phyloP scores from a whole-genome alignment of 768 basidiomycete species.

The Tricholomella constricta region DNA sequence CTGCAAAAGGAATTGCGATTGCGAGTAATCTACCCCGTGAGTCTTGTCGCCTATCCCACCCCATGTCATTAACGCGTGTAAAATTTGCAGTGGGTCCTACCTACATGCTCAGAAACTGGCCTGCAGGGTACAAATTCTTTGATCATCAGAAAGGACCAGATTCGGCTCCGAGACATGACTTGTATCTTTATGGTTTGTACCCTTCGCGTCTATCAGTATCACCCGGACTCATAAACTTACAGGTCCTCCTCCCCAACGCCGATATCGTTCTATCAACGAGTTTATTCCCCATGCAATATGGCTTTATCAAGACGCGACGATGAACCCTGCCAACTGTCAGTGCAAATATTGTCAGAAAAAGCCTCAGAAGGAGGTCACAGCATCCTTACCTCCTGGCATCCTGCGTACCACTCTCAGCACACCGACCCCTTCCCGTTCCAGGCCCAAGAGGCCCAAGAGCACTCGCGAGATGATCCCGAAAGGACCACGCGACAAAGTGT shows the following conservation, averaged over 20 bases:
- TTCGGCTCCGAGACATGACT: slow-evolving; percentile 62
- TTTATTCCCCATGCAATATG: slow-evolving; percentile 85
- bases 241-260: slow-evolving; percentile 48
- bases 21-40: slow-evolving; percentile 53
- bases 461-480: slow-evolving; percentile 25
- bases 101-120: slow-evolving; percentile 68
- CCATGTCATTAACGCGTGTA: slow-evolving; percentile 6
- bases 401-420: slow-evolving; percentile 28
- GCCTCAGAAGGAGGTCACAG: slow-evolving; percentile 70
- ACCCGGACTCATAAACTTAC: slow-evolving; percentile 22
- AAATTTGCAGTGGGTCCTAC: slow-evolving; percentile 43
- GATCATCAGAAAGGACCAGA: slow-evolving; percentile 73
- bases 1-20: slow-evolving; percentile 43
- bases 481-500: slow-evolving; percentile 32
- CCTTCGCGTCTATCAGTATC: not conserved
- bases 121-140: slow-evolving; percentile 67
- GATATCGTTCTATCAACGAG: slow-evolving; percentile 82
- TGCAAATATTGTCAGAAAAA: slow-evolving; percentile 81
- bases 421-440: slow-evolving; percentile 26
- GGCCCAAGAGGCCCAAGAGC: slow-evolving; percentile 22
- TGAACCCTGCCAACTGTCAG: slow-evolving; percentile 52
- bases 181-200: slow-evolving; percentile 71
- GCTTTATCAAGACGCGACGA: slow-evolving; percentile 59
- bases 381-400: slow-evolving; percentile 45
- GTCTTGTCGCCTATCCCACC: slow-evolving; percentile 16